These are phyloP conservation scores for Debaryomyces castellii DNA, from an alignment of 805 yeast genomes.

Conservation along the genomic window DNA sequence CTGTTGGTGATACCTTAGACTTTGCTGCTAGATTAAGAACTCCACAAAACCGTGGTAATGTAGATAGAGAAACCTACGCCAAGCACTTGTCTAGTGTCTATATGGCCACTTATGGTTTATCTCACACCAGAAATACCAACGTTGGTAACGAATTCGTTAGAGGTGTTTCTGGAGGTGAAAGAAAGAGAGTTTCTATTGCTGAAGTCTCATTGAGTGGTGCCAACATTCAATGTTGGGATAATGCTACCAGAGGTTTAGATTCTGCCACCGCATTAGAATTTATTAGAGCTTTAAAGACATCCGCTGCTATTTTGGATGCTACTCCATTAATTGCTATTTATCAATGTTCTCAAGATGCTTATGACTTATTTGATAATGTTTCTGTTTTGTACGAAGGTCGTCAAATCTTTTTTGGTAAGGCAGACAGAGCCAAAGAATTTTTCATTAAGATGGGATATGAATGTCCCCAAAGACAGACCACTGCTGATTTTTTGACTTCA, in stretches of 20 bases:
- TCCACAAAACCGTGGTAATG: conserved; percentile 36
- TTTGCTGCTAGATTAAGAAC: conserved; percentile 55
- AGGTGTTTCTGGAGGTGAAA: conserved; percentile 84
- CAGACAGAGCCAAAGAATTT: too few species aligned
- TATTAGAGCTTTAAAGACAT: too few species aligned
- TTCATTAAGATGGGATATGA: too few species aligned
- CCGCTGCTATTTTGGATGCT: too few species aligned
- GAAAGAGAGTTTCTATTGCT: conserved; percentile 81
- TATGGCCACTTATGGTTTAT: conserved; percentile 48
- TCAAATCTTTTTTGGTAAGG: too few species aligned
- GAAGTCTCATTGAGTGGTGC: conserved; percentile 71
- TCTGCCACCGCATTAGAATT: conserved; percentile 89
- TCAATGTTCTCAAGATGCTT: too few species aligned
- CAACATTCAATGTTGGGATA: conserved; percentile 58
- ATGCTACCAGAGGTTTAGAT: conserved; percentile 84
- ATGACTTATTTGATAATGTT: too few species aligned
- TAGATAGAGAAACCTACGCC: conserved; percentile 35
- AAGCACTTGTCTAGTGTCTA: conserved; percentile 41
- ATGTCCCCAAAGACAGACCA: too few species aligned
- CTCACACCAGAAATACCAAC: conserved; percentile 55
- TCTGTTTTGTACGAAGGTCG: too few species aligned
- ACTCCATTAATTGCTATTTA: too few species aligned
- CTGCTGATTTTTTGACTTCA: too few species aligned
- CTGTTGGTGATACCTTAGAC: conserved; percentile 55
- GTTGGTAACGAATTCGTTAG: conserved; percentile 66